These are phyloP conservation scores for Aspergillus ostianus DNA, from an alignment of 495 filamentous ascomycete species.

Conservation along the genomic window DNA sequence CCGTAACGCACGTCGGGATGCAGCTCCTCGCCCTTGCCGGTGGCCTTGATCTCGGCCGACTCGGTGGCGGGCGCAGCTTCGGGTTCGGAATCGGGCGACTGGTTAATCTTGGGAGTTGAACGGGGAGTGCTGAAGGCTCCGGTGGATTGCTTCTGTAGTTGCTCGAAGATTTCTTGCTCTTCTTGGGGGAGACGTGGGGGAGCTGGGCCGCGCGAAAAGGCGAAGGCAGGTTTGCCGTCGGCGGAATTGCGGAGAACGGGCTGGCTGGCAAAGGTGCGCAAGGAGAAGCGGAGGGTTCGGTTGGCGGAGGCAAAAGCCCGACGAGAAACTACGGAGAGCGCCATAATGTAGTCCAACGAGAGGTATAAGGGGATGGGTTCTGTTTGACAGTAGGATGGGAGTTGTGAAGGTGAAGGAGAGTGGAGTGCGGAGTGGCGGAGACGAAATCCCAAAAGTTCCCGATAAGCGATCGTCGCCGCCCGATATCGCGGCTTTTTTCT, in stretches of 20 bases:
- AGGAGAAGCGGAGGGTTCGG: conserved; percentile 21
- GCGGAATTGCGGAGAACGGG: conserved; percentile 26
- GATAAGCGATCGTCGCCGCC: conserved; percentile 29
- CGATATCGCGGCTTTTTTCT: conserved; percentile 39
- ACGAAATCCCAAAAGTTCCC: conserved; percentile 6
- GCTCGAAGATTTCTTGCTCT: conserved; percentile 91
- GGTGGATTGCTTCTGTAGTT: conserved; percentile 69
- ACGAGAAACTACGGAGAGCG: conserved; percentile 14
- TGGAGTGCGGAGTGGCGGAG: conserved; percentile 15
- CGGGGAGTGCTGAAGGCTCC: conserved; percentile 71
- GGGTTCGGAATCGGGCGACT: conserved; percentile 37
- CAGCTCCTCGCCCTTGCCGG: conserved; percentile 56
- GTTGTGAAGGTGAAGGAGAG: background rate
- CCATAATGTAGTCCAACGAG: conserved; percentile 4
- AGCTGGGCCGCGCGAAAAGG: conserved; percentile 56
- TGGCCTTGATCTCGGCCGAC: conserved; percentile 43
- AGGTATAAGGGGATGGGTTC: background rate
- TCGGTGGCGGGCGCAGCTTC: conserved; percentile 17
- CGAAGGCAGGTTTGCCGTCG: conserved; percentile 34
- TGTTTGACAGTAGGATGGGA: background rate
- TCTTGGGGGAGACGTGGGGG: conserved; percentile 82
- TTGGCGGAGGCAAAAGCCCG: conserved; percentile 21
- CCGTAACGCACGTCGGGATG: conserved; percentile 72
- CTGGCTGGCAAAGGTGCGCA: conserved; percentile 36
- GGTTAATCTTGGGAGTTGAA: conserved; percentile 38